phyloP scores from a whole-genome alignment of 176 grass and related monocot genomes.

The Bolboschoenus planiculmis region DNA sequence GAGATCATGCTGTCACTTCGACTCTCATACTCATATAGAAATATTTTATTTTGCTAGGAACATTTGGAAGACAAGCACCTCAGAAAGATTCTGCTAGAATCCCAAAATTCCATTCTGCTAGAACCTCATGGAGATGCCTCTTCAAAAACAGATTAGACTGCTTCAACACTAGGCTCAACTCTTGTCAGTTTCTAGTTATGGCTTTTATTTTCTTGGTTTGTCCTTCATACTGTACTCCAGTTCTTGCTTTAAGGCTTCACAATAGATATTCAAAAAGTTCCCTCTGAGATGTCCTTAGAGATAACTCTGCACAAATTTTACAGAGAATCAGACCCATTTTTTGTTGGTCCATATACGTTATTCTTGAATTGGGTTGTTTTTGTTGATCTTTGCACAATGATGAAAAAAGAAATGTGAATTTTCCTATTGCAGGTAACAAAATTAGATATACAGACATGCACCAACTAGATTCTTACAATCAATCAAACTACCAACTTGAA shows the following conservation, averaged over 20 bases:
- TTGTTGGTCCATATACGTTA: no score
- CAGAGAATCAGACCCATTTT: not conserved
- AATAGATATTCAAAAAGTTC: no score
- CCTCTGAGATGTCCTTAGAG: not conserved
- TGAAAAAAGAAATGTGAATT: not conserved
- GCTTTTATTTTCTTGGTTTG: not conserved
- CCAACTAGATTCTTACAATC: not conserved
- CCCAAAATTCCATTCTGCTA: constrained; percentile 33
- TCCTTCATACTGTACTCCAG: not conserved
- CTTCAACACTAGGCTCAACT: not conserved
- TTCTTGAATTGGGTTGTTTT: no score
- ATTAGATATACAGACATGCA: not conserved
- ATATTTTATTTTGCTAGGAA: no score
- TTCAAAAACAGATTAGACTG: constrained; percentile 7
- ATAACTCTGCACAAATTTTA: not conserved
- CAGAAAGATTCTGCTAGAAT: constrained; percentile 54
- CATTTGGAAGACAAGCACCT: constrained; percentile 88
- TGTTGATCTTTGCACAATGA: not conserved
- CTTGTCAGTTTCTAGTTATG: not conserved
- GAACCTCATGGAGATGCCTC: constrained; percentile 5
- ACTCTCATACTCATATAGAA: no score
- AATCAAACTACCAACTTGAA: not conserved
- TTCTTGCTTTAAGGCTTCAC: no score
- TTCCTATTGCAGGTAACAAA: not conserved
- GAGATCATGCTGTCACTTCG: no score